Conservation (phyloP, 2,329 filamentous ascomycete species). For the Microcyclosporella mali region DNA sequence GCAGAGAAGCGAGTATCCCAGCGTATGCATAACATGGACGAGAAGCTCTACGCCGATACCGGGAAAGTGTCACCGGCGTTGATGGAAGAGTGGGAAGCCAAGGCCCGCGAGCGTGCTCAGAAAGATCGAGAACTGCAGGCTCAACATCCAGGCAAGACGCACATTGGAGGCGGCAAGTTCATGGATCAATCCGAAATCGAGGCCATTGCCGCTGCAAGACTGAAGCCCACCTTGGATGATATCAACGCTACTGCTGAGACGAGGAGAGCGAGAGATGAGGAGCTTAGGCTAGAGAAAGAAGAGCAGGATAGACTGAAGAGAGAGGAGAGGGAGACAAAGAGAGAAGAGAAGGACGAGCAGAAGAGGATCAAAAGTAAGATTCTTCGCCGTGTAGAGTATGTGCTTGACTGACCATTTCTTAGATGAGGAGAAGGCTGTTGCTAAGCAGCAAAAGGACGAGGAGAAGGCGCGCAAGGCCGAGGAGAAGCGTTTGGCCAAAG, state of each 20-base stretch:
- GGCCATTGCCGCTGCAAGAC: constrained; percentile 65
- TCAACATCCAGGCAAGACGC: constrained; percentile 51
- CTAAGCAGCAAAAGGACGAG: constrained; percentile 44
- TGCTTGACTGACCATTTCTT: constrained; percentile 14
- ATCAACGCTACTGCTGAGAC: constrained; percentile 72
- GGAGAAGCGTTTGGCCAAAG: constrained; percentile 45
- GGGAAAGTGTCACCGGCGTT: constrained; percentile 65
- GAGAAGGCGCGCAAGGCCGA: constrained; percentile 48
- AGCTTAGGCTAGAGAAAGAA: constrained; percentile 58
- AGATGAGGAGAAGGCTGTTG: constrained; percentile 51
- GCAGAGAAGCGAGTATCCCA: constrained; percentile 83
- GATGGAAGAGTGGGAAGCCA: constrained; percentile 70
- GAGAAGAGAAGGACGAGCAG: constrained; percentile 41
- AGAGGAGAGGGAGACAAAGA: constrained; percentile 47
- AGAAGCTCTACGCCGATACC: constrained; percentile 69
- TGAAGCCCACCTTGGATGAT: constrained; percentile 79
- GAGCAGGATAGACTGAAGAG: constrained; percentile 56
- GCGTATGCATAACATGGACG: constrained; percentile 72
- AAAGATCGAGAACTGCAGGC: constrained; percentile 57
- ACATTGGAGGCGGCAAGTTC: constrained; percentile 75
- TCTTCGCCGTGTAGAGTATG: too few species aligned
- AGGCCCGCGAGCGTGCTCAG: constrained; percentile 64
- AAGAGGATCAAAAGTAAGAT: constrained; percentile 15
- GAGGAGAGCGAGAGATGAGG: constrained; percentile 61
- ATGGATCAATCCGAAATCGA: constrained; percentile 74